These are phyloP conservation scores for Gaertneriomyces semiglobifer DNA, from an alignment of 192 early-diverging fungal species.

Conservation along the genomic window DNA sequence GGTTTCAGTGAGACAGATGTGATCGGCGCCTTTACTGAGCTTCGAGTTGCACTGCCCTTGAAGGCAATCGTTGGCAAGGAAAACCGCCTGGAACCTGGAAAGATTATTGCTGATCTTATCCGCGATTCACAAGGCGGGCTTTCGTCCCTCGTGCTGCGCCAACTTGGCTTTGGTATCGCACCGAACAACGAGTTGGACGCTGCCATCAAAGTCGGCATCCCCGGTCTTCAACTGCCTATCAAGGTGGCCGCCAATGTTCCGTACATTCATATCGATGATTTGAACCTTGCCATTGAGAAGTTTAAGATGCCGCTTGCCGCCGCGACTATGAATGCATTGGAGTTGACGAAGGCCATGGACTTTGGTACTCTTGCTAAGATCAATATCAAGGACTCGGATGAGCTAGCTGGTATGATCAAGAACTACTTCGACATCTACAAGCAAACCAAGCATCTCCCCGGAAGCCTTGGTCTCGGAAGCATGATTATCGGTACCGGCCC, in stretches of 20 bases:
- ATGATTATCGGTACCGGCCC: slow-evolving; percentile 7
- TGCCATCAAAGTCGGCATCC: not conserved
- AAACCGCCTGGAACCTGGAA: slow-evolving; percentile 12
- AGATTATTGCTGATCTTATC: slow-evolving; percentile 14
- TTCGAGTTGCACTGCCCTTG: slow-evolving; percentile 17
- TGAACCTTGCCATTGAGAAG: slow-evolving; percentile 7
- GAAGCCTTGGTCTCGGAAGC: slow-evolving; percentile 15
- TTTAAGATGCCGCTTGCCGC: slow-evolving; percentile 7
- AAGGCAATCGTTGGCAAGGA: slow-evolving; percentile 4
- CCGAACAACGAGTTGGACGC: not conserved
- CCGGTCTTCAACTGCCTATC: slow-evolving; percentile 14
- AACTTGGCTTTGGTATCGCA: slow-evolving; percentile 16
- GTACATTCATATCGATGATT: not conserved
- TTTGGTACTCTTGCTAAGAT: slow-evolving; percentile 4
- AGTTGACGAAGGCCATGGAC: slow-evolving; percentile 8
- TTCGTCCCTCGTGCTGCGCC: slow-evolving; percentile 6
- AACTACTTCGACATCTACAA: slow-evolving; percentile 9
- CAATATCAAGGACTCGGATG: slow-evolving; percentile 22
- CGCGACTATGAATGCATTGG: slow-evolving; percentile 2
- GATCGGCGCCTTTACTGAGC: slow-evolving; percentile 23
- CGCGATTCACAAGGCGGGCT: not conserved
- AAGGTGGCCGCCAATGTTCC: slow-evolving; percentile 15
- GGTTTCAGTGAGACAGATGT: slow-evolving; percentile 17
- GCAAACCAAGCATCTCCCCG: slow-evolving; percentile 16
- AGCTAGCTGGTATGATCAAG: slow-evolving; percentile 9